Evolutionary conservation across 345 rosid species (phyloP).

Genomic region (Pugionium cornutum): DNA sequence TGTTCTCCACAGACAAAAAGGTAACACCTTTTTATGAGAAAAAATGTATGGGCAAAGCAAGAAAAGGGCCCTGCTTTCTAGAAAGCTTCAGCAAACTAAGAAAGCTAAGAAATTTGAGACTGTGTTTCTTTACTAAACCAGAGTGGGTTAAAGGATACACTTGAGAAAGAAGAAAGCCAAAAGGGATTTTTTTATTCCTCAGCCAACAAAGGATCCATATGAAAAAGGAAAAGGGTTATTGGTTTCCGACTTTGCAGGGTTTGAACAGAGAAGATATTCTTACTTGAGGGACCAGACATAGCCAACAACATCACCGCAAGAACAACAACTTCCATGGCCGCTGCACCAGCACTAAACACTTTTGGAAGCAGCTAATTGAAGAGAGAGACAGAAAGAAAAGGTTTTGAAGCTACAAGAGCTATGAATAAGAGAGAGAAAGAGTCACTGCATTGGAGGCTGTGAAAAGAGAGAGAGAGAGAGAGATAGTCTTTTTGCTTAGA

Average conservation of each 20-base stretch:
- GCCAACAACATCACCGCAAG: slow-evolving; percentile 52
- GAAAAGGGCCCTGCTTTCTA: background rate
- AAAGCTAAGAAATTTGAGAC: background rate
- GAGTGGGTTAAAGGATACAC: slow-evolving; percentile 10
- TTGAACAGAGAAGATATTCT: slow-evolving; percentile 30
- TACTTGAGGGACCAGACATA: slow-evolving; percentile 58
- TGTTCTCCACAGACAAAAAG: slow-evolving; percentile 1
- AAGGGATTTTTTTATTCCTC: background rate
- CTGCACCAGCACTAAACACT: slow-evolving; percentile 18
- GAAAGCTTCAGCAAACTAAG: background rate
- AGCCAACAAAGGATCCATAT: slow-evolving; percentile 12
- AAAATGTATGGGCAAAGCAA: slow-evolving; percentile 21
- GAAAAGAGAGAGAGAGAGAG: slow-evolving; percentile 21
- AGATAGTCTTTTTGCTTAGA: slow-evolving; percentile 33
- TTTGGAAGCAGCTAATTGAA: slow-evolving; percentile 18
- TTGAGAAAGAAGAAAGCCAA: background rate
- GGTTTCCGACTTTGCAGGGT: slow-evolving; percentile 3
- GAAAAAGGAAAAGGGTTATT: slow-evolving; percentile 11
- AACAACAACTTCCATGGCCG: slow-evolving; percentile 32
- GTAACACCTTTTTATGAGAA: slow-evolving; percentile 24
- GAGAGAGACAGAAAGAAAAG: background rate
- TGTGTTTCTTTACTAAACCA: slow-evolving; percentile 20
- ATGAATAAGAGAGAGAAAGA: slow-evolving; percentile 34
- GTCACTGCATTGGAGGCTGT: slow-evolving; percentile 35
- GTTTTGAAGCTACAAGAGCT: slow-evolving; percentile 31